Conservation (phyloP, 768 basidiomycete genomes). For the Pleurotus eryngii region DNA sequence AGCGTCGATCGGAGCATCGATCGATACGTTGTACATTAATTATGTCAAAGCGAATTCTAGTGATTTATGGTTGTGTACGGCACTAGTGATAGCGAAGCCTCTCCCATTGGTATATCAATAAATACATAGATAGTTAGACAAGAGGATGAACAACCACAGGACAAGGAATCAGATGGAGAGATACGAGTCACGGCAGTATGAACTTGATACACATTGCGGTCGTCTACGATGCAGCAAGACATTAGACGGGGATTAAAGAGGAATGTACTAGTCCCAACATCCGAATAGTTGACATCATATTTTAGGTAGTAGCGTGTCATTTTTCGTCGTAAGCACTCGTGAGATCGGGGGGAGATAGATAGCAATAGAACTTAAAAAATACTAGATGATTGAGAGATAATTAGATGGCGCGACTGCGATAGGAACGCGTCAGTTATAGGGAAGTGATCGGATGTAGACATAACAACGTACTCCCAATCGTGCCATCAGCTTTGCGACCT, state of each 20-base stretch:
- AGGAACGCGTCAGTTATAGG: slow-evolving; percentile 12
- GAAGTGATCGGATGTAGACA: background rate
- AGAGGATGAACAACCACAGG: background rate
- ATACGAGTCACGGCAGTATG: background rate
- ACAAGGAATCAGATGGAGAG: background rate
- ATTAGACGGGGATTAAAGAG: background rate
- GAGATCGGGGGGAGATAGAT: background rate
- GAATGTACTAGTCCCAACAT: background rate
- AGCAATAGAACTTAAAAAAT: slow-evolving; percentile 14
- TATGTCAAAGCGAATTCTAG: too few relatives aligned
- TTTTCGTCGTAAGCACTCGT: slow-evolving; percentile 14
- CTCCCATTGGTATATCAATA: slow-evolving; percentile 6
- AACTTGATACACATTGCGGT: background rate
- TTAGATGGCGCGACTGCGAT: slow-evolving; percentile 77
- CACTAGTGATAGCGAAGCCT: background rate
- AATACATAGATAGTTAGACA: slow-evolving; percentile 7
- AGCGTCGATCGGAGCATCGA: background rate
- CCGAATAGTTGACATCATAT: background rate
- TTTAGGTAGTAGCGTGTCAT: background rate
- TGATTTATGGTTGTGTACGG: too few relatives aligned
- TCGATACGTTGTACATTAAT: background rate
- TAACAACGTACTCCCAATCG: slow-evolving; percentile 65
- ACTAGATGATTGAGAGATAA: slow-evolving; percentile 76
- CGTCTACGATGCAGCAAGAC: background rate
- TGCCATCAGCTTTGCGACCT: slow-evolving; percentile 10